phyloP scores from a whole-genome alignment of 1,284 basidiomycete genomes.

The Abortiporus biennis region DNA sequence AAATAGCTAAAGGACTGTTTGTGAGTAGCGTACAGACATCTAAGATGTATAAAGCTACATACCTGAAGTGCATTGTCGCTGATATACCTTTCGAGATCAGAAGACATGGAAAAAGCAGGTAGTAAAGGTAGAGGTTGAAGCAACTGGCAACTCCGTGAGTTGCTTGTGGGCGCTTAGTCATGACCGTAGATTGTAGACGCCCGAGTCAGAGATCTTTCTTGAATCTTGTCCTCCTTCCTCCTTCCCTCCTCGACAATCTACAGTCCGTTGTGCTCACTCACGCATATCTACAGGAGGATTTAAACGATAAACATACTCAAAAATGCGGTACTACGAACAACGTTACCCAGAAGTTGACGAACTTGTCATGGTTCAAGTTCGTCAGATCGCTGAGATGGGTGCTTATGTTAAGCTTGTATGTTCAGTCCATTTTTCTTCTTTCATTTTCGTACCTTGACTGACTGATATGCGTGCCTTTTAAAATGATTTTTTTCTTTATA shows the following conservation, averaged over 20 bases:
- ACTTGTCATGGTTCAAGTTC: slow-evolving; percentile 98
- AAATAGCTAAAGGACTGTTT: slow-evolving; percentile 50
- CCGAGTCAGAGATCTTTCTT: neutral
- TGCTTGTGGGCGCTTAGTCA: too few species aligned
- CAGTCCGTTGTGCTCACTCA: neutral
- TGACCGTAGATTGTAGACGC: neutral
- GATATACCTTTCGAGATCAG: slow-evolving; percentile 71
- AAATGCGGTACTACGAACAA: slow-evolving; percentile 79
- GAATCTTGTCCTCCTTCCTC: neutral
- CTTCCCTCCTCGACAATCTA: too few species aligned
- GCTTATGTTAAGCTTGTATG: slow-evolving; percentile 97
- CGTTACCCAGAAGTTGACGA: slow-evolving; percentile 90
- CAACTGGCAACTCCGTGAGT: too few species aligned
- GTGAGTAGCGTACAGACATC: slow-evolving; percentile 1
- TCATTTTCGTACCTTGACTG: neutral
- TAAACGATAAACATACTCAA: slow-evolving; percentile 6
- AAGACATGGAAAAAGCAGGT: slow-evolving; percentile 34
- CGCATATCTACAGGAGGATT: neutral
- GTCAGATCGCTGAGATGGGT: slow-evolving; percentile 99
- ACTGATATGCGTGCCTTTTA: slow-evolving; percentile 2
- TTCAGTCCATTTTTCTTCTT: slow-evolving; percentile 14
- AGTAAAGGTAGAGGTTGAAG: neutral
- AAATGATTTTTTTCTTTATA: neutral
- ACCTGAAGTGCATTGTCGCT: slow-evolving; percentile 83
- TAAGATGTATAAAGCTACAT: slow-evolving; percentile 23